Percentiles rank a stretch among this genome's conserved stretches.
Evolutionary conservation across 352 stramenopile species (phyloP).

Genomic region (Phytopythium kandeliae): DNA sequence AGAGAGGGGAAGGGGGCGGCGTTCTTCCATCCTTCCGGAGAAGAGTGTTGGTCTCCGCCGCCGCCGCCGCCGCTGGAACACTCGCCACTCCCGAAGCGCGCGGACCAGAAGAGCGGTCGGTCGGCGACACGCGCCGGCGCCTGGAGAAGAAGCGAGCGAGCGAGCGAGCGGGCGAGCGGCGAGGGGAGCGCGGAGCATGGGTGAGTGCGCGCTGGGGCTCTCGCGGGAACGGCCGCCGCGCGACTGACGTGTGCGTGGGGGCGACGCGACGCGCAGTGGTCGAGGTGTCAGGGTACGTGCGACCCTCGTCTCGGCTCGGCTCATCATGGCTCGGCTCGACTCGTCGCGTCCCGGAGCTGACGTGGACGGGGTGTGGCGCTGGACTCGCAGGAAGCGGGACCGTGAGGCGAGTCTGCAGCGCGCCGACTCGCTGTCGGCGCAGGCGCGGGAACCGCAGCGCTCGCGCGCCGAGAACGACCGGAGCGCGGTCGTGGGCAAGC

Average conservation of each 20-base stretch:
- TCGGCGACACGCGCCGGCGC: too few relatives aligned
- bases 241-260: not conserved
- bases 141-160: too few relatives aligned
- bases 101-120: not conserved
- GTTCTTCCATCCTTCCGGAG: not conserved
- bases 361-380: too few relatives aligned
- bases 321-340: too few relatives aligned
- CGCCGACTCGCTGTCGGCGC: conserved; percentile 7
- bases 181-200: too few relatives aligned
- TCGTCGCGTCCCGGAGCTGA: too few relatives aligned
- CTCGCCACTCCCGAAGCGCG: conserved; percentile 2
- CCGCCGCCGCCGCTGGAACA: not conserved
- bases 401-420: conserved; percentile 16
- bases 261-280: conserved; percentile 1
- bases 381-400: conserved; percentile 24
- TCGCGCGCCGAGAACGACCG: conserved; percentile 44
- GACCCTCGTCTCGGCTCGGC: too few relatives aligned
- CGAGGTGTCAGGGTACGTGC: conserved; percentile 4
- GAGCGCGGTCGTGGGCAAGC: conserved; percentile 34
- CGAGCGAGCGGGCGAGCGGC: too few relatives aligned
- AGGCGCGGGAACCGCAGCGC: conserved; percentile 38
- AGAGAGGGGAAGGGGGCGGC: not conserved
- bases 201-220: too few relatives aligned
- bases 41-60: conserved; percentile 2
- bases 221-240: not conserved